phyloP scores from a whole-genome alignment of 2,329 filamentous ascomycete genomes.

The Aspergillus thermomutatus region DNA sequence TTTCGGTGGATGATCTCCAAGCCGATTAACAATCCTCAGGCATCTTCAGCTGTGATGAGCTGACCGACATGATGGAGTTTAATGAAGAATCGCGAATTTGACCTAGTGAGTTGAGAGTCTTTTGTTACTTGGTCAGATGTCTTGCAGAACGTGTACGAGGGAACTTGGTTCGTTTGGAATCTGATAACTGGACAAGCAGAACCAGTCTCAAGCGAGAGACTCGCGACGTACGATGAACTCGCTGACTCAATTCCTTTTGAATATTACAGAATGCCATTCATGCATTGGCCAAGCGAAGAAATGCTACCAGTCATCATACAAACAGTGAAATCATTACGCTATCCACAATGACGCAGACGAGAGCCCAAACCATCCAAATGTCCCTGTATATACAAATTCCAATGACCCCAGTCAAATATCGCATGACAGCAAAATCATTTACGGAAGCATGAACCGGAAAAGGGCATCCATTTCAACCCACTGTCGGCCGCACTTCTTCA shows the following conservation, averaged over 20 bases:
- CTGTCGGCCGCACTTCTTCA: slow-evolving; percentile 84
- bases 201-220: not conserved
- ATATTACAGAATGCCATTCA: slow-evolving; percentile 3
- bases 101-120: not conserved
- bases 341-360: slow-evolving; percentile 7
- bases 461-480: slow-evolving; percentile 93
- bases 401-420: slow-evolving; percentile 13
- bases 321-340: slow-evolving; percentile 5
- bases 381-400: slow-evolving; percentile 24
- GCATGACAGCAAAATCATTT: slow-evolving; percentile 20
- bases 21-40: no score
- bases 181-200: not conserved
- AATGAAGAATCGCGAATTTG: not conserved
- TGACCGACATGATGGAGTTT: not conserved
- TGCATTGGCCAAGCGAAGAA: not conserved
- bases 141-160: no score
- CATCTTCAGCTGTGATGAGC: not conserved
- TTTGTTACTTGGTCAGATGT: no score
- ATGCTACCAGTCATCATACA: slow-evolving; percentile 8
- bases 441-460: slow-evolving; percentile 61
- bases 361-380: slow-evolving; percentile 3
- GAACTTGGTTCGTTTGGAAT: not conserved
- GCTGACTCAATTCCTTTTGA: no score
- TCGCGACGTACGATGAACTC: no score
- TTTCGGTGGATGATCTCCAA: no score